Conservation (phyloP, 2,329 filamentous ascomycete genomes). For the Ophiostoma tasmaniense region DNA sequence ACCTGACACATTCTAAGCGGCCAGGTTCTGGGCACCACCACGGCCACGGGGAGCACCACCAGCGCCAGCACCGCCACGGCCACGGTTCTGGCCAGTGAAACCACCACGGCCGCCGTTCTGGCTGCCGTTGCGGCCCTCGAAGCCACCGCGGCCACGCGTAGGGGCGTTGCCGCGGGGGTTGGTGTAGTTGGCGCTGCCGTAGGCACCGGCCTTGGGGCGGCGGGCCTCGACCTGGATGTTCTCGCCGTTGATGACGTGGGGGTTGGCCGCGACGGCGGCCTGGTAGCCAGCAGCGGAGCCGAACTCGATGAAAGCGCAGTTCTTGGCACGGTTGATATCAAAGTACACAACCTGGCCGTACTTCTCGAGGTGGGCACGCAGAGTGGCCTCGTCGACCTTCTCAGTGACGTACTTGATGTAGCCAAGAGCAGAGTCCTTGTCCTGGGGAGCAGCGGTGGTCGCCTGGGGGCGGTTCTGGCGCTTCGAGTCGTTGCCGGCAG, state of each 20-base stretch:
- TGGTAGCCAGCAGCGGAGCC: conserved; percentile 71
- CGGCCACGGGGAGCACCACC: conserved; percentile 52
- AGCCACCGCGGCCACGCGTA: conserved; percentile 58
- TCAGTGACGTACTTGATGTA: conserved; percentile 96
- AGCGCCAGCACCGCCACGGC: conserved; percentile 57
- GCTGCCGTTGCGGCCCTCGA: conserved; percentile 49
- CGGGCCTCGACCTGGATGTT: conserved; percentile 83
- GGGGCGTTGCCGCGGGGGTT: conserved; percentile 52
- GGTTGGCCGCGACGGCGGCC: conserved; percentile 74
- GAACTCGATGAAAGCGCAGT: conserved; percentile 96
- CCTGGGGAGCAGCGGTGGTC: conserved; percentile 47
- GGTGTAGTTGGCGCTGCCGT: conserved; percentile 60
- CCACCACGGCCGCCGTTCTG: conserved; percentile 56
- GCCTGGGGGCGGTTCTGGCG: conserved; percentile 69
- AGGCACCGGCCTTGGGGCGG: conserved; percentile 63
- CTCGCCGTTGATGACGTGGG: conserved; percentile 74
- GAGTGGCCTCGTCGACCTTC: conserved; percentile 66
- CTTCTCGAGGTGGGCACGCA: conserved; percentile 61
- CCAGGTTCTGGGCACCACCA: conserved; percentile 47
- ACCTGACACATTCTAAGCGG: conserved; percentile 32
- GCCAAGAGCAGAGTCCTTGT: conserved; percentile 70
- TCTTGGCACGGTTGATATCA: conserved; percentile 79
- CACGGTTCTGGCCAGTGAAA: conserved; percentile 55
- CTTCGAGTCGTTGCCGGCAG: conserved; percentile 74
- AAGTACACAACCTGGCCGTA: conserved; percentile 66